These are phyloP conservation scores for Fusarium vanettenii DNA, from an alignment of 2,329 filamentous ascomycete genomes.

Conservation along the genomic window DNA sequence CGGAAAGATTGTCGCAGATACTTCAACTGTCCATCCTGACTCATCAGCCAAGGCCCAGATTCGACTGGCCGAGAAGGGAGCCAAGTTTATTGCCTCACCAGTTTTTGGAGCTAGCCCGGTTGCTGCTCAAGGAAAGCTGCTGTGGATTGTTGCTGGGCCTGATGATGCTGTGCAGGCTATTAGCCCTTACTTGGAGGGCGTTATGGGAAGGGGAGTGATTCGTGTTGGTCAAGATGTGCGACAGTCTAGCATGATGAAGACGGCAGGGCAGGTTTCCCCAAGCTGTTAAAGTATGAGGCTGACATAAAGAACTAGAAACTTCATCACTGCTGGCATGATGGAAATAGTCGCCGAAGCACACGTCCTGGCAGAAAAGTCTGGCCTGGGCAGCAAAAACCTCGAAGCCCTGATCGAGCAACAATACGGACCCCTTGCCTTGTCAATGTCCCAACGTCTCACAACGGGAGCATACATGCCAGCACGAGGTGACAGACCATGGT, in stretches of 20 bases:
- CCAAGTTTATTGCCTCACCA: slow-evolving; percentile 56
- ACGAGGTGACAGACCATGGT: slow-evolving; percentile 54
- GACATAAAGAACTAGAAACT: slow-evolving; percentile 53
- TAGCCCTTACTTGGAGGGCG: slow-evolving; percentile 53
- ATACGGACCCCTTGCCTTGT: slow-evolving; percentile 51
- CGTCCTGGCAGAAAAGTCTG: slow-evolving; percentile 59
- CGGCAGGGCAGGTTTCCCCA: slow-evolving; percentile 51
- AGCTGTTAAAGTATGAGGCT: background rate
- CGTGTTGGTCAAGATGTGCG: slow-evolving; percentile 55
- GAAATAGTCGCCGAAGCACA: slow-evolving; percentile 62
- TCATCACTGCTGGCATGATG: slow-evolving; percentile 62
- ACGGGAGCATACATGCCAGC: slow-evolving; percentile 53
- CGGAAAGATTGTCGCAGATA: slow-evolving; percentile 60
- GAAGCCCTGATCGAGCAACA: slow-evolving; percentile 57
- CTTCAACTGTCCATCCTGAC: slow-evolving; percentile 61
- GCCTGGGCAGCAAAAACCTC: slow-evolving; percentile 52
- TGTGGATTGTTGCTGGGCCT: slow-evolving; percentile 60
- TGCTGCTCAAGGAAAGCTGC: slow-evolving; percentile 57
- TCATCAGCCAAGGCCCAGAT: slow-evolving; percentile 49
- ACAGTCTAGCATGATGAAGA: slow-evolving; percentile 60
- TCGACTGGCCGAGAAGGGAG: slow-evolving; percentile 45
- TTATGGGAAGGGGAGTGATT: slow-evolving; percentile 57
- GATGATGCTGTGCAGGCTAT: slow-evolving; percentile 48
- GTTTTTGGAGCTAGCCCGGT: slow-evolving; percentile 64
- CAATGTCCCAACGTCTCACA: slow-evolving; percentile 53